Evolutionary conservation across 257 asterid genomes (phyloP), one percentile per base, ranked within the genome.

Genomic region (Nicotiana tabacum): DNA sequence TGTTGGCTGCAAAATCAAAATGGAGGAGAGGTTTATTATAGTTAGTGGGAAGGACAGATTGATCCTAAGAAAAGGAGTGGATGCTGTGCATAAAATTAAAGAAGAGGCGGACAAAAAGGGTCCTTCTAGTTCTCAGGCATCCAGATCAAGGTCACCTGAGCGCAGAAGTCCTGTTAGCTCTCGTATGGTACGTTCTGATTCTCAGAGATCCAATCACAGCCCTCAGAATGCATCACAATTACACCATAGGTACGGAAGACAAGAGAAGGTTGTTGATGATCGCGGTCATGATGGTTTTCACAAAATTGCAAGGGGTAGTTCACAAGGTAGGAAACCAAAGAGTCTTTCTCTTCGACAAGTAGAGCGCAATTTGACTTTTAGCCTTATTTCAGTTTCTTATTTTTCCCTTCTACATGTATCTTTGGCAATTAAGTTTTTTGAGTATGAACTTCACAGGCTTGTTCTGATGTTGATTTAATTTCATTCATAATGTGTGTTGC

Each of bases 41-140:
- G 98, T 96, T 68, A 96, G 98, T 78, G 98, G 99, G 60, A 96
- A 94, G 92, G 99, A 96, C 87, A 92, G 98, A 90, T 88, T 96
- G 84, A 90, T 94, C 81, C 74, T 96, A 89, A 92, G 87, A 87
- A 96, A 91, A 85, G 99, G 99, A 37, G 96, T 96, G 61, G 97
- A 94, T 74, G 94, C 98, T 81, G 98, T 96, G 83, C 98, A 94
- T 85, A 94, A 91, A 88, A 86, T 93, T 78, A 96, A 91, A 84
- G 97, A 91, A 85, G 97, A 90, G 67, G 89, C 86, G 12, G 92
- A 90, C 85, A 89, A 66, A 83, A 93, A 90, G 86, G 92, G 88
- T 82, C 82, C 92, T 79, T 86, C 93, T 37, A 88, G 91, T 70
- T 90, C 96, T 79, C 93, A 92, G 82, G 84, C 81, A 37, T 87